Evolutionary conservation across 2,329 filamentous ascomycete genomes (phyloP).

Genomic region (Endothia cerciana): DNA sequence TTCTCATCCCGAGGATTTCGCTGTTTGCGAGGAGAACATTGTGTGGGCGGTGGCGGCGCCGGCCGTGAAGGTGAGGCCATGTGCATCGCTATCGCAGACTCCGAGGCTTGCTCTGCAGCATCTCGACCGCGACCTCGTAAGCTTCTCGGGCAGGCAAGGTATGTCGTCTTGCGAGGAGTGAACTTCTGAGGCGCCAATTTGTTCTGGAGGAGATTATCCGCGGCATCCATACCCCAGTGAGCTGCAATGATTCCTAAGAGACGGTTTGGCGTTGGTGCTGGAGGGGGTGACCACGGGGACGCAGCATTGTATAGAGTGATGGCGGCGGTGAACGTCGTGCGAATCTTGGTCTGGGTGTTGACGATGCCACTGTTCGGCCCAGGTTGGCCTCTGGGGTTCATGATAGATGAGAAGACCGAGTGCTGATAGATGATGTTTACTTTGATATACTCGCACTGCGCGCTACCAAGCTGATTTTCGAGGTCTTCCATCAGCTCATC

Average conservation of each 20-base stretch:
- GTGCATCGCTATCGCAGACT: neutral
- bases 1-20: neutral
- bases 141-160: conserved; percentile 17
- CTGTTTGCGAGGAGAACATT: neutral
- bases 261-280: conserved; percentile 41
- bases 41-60: conserved; percentile 1
- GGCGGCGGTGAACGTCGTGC: conserved; percentile 56
- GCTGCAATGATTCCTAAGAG: conserved; percentile 50
- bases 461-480: conserved; percentile 58
- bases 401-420: conserved; percentile 52
- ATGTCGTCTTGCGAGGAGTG: conserved; percentile 28
- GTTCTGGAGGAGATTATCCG: conserved; percentile 46
- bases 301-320: conserved; percentile 52
- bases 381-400: neutral
- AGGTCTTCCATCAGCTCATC: conserved; percentile 63
- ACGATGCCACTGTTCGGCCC: conserved; percentile 39
- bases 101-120: neutral
- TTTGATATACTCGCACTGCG: conserved; percentile 52
- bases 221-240: conserved; percentile 53
- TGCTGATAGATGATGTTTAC: conserved; percentile 59
- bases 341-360: conserved; percentile 51
- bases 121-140: conserved; percentile 29
- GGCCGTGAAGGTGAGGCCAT: conserved; percentile 11
- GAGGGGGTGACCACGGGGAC: conserved; percentile 57
- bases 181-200: conserved; percentile 27